Percentiles rank a stretch among this genome's conserved stretches.
Evolutionary conservation across 495 filamentous ascomycete genomes (phyloP).

Genomic region (Penicillium maclennaniae): DNA sequence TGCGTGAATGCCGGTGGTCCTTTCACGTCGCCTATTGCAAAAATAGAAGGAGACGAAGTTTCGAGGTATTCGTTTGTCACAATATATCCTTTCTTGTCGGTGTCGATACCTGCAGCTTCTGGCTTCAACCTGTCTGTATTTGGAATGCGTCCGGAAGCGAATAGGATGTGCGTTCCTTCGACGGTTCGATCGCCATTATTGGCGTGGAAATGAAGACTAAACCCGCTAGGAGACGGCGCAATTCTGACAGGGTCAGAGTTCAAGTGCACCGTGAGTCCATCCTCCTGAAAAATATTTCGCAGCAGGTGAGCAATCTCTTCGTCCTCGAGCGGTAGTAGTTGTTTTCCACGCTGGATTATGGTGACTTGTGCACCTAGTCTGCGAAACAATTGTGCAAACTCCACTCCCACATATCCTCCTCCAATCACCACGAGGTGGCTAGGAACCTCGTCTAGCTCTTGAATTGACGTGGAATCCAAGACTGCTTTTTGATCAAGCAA

Average conservation of each 20-base stretch:
- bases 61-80: constrained; percentile 21
- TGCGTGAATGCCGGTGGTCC: constrained; percentile 53
- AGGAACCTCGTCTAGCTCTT: constrained; percentile 14
- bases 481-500: constrained; percentile 48
- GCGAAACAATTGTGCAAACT: constrained; percentile 50
- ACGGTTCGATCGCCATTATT: constrained; percentile 11
- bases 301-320: too few species aligned
- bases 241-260: constrained; percentile 15
- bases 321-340: constrained; percentile 33
- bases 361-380: constrained; percentile 44
- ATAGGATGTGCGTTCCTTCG: constrained; percentile 35
- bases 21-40: constrained; percentile 48
- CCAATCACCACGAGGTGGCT: constrained; percentile 47
- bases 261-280: constrained; percentile 23
- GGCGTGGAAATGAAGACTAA: constrained; percentile 8
- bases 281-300: too few species aligned
- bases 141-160: constrained; percentile 43
- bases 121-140: constrained; percentile 21
- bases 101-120: constrained; percentile 23
- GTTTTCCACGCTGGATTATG: constrained; percentile 38
- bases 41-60: constrained; percentile 36
- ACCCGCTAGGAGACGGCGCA: constrained; percentile 2
- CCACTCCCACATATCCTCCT: constrained; percentile 48
- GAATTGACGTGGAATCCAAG: constrained; percentile 14
- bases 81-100: constrained; percentile 36